Evolutionary conservation across 1,284 basidiomycete species (phyloP).

Genomic region (Sparassis latifolia): DNA sequence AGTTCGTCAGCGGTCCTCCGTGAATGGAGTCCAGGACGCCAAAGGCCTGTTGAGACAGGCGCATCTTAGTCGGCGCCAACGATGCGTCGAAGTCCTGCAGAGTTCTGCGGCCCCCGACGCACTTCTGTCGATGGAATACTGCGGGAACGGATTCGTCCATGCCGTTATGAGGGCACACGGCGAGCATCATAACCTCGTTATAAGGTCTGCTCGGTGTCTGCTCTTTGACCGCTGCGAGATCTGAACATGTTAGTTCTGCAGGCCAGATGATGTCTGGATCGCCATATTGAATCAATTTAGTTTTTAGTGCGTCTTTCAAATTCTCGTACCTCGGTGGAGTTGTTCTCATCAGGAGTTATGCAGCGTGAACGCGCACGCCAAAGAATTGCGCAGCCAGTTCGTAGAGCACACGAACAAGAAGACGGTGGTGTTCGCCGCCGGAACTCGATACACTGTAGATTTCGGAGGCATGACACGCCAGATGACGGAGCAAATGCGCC

Average conservation of each 20-base stretch:
- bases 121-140: slow-evolving; percentile 4
- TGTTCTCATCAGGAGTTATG: not conserved
- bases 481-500: slow-evolving; percentile 25
- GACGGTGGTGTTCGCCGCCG: slow-evolving; percentile 23
- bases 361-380: slow-evolving; percentile 33
- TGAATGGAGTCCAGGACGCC: not conserved
- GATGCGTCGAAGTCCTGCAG: slow-evolving; percentile 10
- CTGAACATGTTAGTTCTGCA: slow-evolving; percentile 4
- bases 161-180: slow-evolving; percentile 33
- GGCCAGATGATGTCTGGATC: slow-evolving; percentile 42
- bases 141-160: slow-evolving; percentile 27
- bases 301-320: slow-evolving; percentile 24
- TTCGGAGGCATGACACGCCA: slow-evolving; percentile 25
- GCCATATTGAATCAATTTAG: slow-evolving; percentile 37
- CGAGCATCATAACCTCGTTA: slow-evolving; percentile 27
- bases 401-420: slow-evolving; percentile 33
- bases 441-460: slow-evolving; percentile 17
- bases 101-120: slow-evolving; percentile 7
- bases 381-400: slow-evolving; percentile 33
- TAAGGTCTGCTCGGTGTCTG: slow-evolving; percentile 4
- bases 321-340: not conserved
- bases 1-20: not conserved
- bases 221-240: not conserved
- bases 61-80: not conserved
- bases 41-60: slow-evolving; percentile 1